Evolutionary conservation across 2,329 filamentous ascomycete genomes (phyloP).

Genomic region (Huntiella moniliformis): DNA sequence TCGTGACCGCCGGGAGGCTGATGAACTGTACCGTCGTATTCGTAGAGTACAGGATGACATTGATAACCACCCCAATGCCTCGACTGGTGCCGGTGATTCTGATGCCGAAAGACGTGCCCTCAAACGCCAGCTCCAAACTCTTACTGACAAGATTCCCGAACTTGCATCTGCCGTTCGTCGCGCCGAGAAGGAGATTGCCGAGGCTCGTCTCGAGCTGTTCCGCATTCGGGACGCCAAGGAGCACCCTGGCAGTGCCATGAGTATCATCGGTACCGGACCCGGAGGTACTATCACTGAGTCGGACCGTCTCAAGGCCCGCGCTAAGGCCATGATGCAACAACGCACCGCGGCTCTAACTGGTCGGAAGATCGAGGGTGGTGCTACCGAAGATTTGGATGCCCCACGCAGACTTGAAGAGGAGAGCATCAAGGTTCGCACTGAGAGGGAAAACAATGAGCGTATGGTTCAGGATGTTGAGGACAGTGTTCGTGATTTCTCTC

Average conservation of each 20-base stretch:
- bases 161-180: slow-evolving; percentile 81
- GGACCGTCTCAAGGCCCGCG: slow-evolving; percentile 82
- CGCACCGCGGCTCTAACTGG: slow-evolving; percentile 83
- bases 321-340: slow-evolving; percentile 97
- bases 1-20: slow-evolving; percentile 75
- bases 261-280: slow-evolving; percentile 81
- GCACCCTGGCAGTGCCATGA: slow-evolving; percentile 59
- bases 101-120: slow-evolving; percentile 73
- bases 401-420: slow-evolving; percentile 80
- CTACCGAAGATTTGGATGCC: slow-evolving; percentile 56
- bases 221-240: slow-evolving; percentile 83
- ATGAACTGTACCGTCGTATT: slow-evolving; percentile 85
- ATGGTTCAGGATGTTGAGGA: slow-evolving; percentile 97
- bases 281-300: slow-evolving; percentile 81
- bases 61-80: slow-evolving; percentile 64
- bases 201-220: slow-evolving; percentile 82
- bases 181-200: slow-evolving; percentile 81
- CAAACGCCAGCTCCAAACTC: slow-evolving; percentile 71
- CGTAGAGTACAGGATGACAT: slow-evolving; percentile 87
- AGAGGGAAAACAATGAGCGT: slow-evolving; percentile 83
- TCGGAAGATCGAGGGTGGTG: slow-evolving; percentile 45
- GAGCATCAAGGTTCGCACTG: slow-evolving; percentile 57
- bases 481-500: slow-evolving; percentile 75
- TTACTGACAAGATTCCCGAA: slow-evolving; percentile 80
- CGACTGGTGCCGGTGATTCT: slow-evolving; percentile 54